Evolutionary conservation across 140 eudicot species (phyloP).

Genomic region (Stevia rebaudiana): DNA sequence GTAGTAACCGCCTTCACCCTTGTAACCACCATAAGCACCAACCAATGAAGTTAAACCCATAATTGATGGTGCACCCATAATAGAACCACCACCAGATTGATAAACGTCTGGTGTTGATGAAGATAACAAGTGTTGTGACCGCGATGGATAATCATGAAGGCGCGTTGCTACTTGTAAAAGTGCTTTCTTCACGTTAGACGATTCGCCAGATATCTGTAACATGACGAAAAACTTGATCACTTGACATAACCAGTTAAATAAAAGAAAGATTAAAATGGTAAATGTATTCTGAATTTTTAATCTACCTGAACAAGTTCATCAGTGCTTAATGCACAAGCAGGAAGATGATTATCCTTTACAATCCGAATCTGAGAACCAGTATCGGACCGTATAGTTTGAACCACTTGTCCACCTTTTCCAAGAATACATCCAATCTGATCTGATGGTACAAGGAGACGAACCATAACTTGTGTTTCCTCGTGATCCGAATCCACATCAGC

Average conservation of each 20-base stretch:
- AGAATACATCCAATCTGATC: conserved; percentile 96
- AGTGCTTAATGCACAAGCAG: conserved; percentile 78
- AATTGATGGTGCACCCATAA: conserved; percentile 56
- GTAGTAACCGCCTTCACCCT: conserved; percentile 70
- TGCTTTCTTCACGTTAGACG: conserved; percentile 76
- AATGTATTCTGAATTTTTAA: background rate
- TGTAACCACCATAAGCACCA: conserved; percentile 83
- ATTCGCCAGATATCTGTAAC: conserved; percentile 76
- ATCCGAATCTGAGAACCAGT: conserved; percentile 87
- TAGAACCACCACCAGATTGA: conserved; percentile 61
- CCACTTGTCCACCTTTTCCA: conserved; percentile 96
- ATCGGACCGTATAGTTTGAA: conserved; percentile 74
- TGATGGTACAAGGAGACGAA: conserved; percentile 71
- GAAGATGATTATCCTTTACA: conserved; percentile 76
- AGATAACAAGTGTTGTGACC: conserved; percentile 70
- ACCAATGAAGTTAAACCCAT: conserved; percentile 69
- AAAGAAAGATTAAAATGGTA: background rate
- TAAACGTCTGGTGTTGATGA: conserved; percentile 48
- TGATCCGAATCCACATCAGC: conserved; percentile 48
- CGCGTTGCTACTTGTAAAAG: conserved; percentile 70
- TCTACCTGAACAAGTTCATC: conserved; percentile 96
- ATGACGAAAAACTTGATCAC: background rate
- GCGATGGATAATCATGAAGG: conserved; percentile 85
- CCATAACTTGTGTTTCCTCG: conserved; percentile 54
- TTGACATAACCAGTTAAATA: background rate